A percentile compares a stretch with the other conserved stretches of the same genome.
Evolutionary conservation across 2,329 filamentous ascomycete species (phyloP).

Genomic region (Ascomycota sp.): DNA sequence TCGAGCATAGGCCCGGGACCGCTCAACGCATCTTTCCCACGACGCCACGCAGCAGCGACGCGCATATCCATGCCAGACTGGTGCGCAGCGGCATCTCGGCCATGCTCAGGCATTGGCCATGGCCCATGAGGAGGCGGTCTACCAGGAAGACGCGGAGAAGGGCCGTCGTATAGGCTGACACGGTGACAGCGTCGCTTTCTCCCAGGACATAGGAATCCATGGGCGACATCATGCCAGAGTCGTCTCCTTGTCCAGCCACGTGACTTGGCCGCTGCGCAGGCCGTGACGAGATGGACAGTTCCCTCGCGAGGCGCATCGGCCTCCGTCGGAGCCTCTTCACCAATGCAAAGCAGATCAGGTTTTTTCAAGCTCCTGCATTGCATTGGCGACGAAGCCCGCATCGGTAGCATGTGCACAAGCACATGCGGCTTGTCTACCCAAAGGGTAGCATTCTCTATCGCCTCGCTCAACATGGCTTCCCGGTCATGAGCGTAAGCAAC

Average conservation of each 20-base stretch:
- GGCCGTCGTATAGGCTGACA: constrained; percentile 15
- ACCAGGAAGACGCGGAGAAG: constrained; percentile 23
- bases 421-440: constrained; percentile 33
- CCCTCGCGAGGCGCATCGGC: constrained; percentile 19
- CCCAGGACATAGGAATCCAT: constrained; percentile 28
- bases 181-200: constrained; percentile 8
- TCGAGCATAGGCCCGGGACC: background rate
- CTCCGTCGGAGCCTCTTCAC: constrained; percentile 23
- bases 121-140: constrained; percentile 19
- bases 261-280: background rate
- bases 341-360: constrained; percentile 20
- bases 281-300: constrained; percentile 19
- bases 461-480: constrained; percentile 40
- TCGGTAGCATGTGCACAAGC: constrained; percentile 23
- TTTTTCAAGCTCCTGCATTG: constrained; percentile 12
- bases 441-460: constrained; percentile 36
- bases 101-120: constrained; percentile 8
- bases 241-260: background rate
- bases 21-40: background rate
- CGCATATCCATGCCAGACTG: constrained; percentile 2
- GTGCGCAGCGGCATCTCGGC: constrained; percentile 7
- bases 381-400: constrained; percentile 16
- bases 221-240: constrained; percentile 25
- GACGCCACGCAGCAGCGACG: background rate
- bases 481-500: constrained; percentile 40